Evolutionary conservation across 257 asterid species (phyloP).

Genomic region (Solanum neorickii): DNA sequence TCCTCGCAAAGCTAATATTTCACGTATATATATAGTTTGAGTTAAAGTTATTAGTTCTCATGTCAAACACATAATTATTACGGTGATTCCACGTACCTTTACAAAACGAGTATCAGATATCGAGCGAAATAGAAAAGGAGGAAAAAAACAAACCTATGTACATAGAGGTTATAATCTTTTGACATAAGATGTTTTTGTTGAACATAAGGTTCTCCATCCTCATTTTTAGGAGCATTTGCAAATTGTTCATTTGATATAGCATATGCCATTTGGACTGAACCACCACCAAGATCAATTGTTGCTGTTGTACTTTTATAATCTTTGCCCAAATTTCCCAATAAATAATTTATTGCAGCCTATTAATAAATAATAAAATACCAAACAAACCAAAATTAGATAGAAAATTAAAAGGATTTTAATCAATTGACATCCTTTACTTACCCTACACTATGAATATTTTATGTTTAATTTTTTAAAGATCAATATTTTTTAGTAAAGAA

Average conservation of each 20-base stretch:
- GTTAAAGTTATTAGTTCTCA: too few species aligned
- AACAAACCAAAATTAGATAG: too few species aligned
- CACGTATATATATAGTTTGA: neutral
- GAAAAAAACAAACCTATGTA: constrained; percentile 41
- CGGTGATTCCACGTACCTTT: neutral
- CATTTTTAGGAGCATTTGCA: constrained; percentile 44
- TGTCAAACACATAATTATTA: neutral
- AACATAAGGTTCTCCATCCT: constrained; percentile 49
- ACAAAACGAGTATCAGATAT: neutral
- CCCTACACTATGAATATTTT: neutral
- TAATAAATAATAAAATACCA: neutral
- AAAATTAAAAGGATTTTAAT: neutral
- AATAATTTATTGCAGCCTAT: constrained; percentile 68
- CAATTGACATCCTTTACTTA: neutral
- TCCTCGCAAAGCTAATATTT: neutral
- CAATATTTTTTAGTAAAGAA: neutral
- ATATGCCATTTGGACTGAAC: constrained; percentile 83
- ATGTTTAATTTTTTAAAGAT: neutral
- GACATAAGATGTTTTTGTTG: constrained; percentile 56
- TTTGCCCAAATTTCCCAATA: constrained; percentile 62
- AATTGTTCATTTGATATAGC: constrained; percentile 59
- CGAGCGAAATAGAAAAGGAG: neutral
- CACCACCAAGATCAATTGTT: constrained; percentile 87
- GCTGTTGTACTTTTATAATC: constrained; percentile 48
- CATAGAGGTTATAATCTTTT: constrained; percentile 48